Evolutionary conservation across 1,139 yeast genomes (phyloP), one percentile per base, ranked within the genome.

Genomic region (Scheffersomyces parashehatae): DNA sequence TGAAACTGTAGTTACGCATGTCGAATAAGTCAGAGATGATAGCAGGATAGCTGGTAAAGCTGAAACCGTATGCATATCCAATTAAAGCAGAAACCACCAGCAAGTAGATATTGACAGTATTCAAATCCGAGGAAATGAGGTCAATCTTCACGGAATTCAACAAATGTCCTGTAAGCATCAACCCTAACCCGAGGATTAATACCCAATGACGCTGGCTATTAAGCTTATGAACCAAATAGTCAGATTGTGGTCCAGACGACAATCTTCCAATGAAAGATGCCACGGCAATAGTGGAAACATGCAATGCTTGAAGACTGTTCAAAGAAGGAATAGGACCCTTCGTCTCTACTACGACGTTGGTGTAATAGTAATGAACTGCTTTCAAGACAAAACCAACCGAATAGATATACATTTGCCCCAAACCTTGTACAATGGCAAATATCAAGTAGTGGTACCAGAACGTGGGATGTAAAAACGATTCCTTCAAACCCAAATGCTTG

Each of bases 31-130:
- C 96, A 1, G 93, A 83, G 28, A 87, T 72, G 20, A 88, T 80
- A 1, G 93, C 85, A 0, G 96, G 96, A 60, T 82, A 86, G 5
- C 89, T 77, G 0, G 96, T 93, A 61, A 85, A 88, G 41, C 85
- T 72, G 40, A 85, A 75, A 1, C 97, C 97, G 64, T 88, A 89
- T n/a, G 89, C 83, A 38, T 77, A 69, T 0, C 96, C 96, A 42
- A 83, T 78, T 5, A 81, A 59, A 29, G 77, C 65, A 0, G 93
- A 84, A n/a, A 84, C 72, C 1, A 77, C 37, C 58, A 59, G 54
- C 8, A 67, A 48, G 29, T 79, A 70, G 39, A 81, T 54, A 47
- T 64, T 59, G 24, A 73, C 64, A 1, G 70, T 41, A 7, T 44
- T 32, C 16, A 64, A 44, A 52, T 45, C 61, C 50, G 48, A 65